Conservation (phyloP, 1,284 basidiomycete genomes). For the Hymenochaete sp. region DNA sequence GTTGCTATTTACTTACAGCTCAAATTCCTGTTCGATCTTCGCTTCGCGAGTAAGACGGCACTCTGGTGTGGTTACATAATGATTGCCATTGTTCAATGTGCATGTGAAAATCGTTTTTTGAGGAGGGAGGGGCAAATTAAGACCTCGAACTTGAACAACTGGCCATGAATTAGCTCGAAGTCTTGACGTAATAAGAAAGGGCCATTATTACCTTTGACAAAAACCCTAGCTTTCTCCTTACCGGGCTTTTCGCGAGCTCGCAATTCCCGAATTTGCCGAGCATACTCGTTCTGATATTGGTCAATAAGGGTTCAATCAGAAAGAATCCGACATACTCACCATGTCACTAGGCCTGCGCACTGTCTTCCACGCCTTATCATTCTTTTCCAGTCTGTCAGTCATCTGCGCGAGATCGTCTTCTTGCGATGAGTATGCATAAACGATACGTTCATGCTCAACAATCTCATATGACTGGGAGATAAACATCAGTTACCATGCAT, state of each 20-base stretch:
- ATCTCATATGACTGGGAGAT: constrained; percentile 45
- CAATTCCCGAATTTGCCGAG: constrained; percentile 78
- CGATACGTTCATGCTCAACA: constrained; percentile 62
- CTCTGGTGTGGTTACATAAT: constrained; percentile 91
- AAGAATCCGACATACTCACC: constrained; percentile 38
- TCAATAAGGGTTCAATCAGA: neutral
- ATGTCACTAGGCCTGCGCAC: constrained; percentile 89
- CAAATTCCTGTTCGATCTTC: constrained; percentile 87
- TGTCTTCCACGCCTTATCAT: constrained; percentile 81
- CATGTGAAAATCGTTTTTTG: constrained; percentile 75
- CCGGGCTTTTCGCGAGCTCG: constrained; percentile 67
- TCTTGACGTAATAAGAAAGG: constrained; percentile 2
- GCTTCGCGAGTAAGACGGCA: constrained; percentile 53
- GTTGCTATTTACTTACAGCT: constrained; percentile 53
- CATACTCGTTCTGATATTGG: constrained; percentile 73
- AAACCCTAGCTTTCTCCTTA: constrained; percentile 85
- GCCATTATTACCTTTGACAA: constrained; percentile 67
- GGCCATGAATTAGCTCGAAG: constrained; percentile 9
- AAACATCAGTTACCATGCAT: constrained; percentile 6
- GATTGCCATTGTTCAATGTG: constrained; percentile 93
- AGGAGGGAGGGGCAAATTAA: constrained; percentile 67
- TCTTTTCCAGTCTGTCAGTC: constrained; percentile 67
- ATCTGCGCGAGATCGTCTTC: constrained; percentile 60
- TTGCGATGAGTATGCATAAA: constrained; percentile 69
- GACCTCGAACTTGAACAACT: constrained; percentile 74